Evolutionary conservation across 495 filamentous ascomycete genomes (phyloP).

Genomic region (Geoglossum glabrum): DNA sequence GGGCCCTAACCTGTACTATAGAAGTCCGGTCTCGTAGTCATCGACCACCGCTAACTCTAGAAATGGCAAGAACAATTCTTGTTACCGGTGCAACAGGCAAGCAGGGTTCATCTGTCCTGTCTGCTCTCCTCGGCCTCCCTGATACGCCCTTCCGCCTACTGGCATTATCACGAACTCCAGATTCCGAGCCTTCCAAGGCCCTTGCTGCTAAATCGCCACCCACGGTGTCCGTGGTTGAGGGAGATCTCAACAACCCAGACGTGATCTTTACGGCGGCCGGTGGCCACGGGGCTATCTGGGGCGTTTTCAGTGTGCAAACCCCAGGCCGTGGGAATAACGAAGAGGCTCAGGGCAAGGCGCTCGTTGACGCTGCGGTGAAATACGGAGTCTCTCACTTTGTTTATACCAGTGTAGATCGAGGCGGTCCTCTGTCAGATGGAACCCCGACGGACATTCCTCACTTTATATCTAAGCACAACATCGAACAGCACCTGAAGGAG

Average conservation of each 20-base stretch:
- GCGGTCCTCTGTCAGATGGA: constrained; percentile 29
- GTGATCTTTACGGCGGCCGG: constrained; percentile 32
- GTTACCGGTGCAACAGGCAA: constrained; percentile 54
- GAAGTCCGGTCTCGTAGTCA: too few relatives aligned
- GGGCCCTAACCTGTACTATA: too few relatives aligned
- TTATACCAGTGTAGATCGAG: constrained; percentile 47
- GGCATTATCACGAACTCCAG: constrained; percentile 43
- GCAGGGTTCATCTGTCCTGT: constrained; percentile 44
- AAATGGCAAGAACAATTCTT: constrained; percentile 14
- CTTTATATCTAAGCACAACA: constrained; percentile 41
- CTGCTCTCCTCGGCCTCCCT: constrained; percentile 28
- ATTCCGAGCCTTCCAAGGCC: constrained; percentile 30
- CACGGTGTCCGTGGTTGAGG: constrained; percentile 32
- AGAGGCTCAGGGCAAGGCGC: constrained; percentile 37
- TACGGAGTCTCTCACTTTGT: constrained; percentile 41
- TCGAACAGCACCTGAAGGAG: constrained; percentile 40
- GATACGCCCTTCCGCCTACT: constrained; percentile 36
- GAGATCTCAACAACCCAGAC: constrained; percentile 30
- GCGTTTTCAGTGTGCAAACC: constrained; percentile 28
- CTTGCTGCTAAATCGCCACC: constrained; percentile 25
- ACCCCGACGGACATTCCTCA: constrained; percentile 41
- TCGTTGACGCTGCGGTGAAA: constrained; percentile 38
- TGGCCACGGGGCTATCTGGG: constrained; percentile 29
- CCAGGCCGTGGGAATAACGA: constrained; percentile 20
- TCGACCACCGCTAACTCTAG: not conserved